Evolutionary conservation across 2,329 filamentous ascomycete species (phyloP), one percentile per base, ranked within the genome.

Genomic region (Trichophyton schoenleinii): DNA sequence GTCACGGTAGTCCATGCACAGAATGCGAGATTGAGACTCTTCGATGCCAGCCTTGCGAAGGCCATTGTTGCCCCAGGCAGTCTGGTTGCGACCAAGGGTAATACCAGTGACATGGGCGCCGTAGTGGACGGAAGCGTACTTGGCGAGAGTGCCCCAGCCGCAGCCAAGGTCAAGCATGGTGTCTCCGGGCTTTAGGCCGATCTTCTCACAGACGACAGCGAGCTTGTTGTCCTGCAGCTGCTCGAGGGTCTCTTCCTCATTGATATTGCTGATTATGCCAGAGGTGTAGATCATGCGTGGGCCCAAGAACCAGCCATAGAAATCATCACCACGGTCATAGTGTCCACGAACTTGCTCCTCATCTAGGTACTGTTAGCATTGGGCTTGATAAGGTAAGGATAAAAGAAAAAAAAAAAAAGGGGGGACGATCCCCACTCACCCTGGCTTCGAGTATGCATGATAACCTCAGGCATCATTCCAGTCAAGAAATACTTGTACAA

Each of bases 281-380:
- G 89, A 95, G 59, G 94, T 99, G 80, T 97, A 97, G 77, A 97
- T 90, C 94, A 97, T 99, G 72, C 92, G 91, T 63, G 92, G 92
- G 64, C 94, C 94, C 65, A 97, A 84, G 83, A 97, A 97, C 91
- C 91, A 99, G 74, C 85, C 87, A 81, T 99, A 99, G 79, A 96
- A 96, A 77, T 97, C 94, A 74, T 99, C 91, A 72, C 94, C 94
- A 66, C 91, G 87, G 81, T 97, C 94, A 77, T 99, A 99, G 80
- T 96, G 91, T 75, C 91, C 90, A 72, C 91, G 90, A 62, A 97
- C 91, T 79, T 97, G 94, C 77, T 97, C 92, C 82, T 96, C 91
- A 69, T 97, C 92, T 90, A 67, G 41, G 53, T 11, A 18, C 31
- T n/a, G 66, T 76, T 68, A 77, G 49, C 8, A 11, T 42, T 7